Percentiles rank a stretch among this genome's conserved stretches.
phyloP scores from a whole-genome alignment of 2,329 filamentous ascomycete species.

The Diaporthe helianthi region DNA sequence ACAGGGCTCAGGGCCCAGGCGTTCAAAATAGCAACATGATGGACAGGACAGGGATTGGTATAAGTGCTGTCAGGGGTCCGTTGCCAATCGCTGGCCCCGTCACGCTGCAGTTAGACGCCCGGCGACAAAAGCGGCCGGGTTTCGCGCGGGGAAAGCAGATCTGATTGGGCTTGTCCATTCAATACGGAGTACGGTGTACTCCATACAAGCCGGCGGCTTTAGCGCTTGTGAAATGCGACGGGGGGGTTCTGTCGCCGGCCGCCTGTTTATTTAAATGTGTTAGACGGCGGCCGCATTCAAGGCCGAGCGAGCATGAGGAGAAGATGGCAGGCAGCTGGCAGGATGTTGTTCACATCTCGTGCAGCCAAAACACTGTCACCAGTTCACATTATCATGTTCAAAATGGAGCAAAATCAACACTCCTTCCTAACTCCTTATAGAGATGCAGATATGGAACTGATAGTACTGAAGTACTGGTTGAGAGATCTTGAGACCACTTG shows the following conservation, averaged over 20 bases:
- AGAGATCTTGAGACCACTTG: too few relatives aligned
- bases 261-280: background rate
- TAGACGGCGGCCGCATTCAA: conserved; percentile 7
- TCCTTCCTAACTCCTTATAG: too few relatives aligned
- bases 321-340: too few relatives aligned
- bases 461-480: too few relatives aligned
- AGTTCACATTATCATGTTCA: too few relatives aligned
- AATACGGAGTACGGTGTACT: too few relatives aligned
- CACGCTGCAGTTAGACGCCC: conserved; percentile 45
- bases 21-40: conserved; percentile 22
- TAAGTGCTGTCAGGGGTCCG: conserved; percentile 23
- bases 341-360: too few relatives aligned
- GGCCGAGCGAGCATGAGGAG: too few relatives aligned
- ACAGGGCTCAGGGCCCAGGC: too few relatives aligned
- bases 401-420: too few relatives aligned
- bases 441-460: too few relatives aligned
- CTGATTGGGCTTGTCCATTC: conserved; percentile 25
- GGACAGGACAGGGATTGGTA: background rate
- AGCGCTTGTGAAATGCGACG: conserved; percentile 2
- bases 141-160: conserved; percentile 20
- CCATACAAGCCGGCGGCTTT: conserved; percentile 20
- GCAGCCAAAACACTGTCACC: too few relatives aligned
- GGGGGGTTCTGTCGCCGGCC: conserved; percentile 7
- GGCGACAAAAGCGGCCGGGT: conserved; percentile 25
- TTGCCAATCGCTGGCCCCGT: conserved; percentile 40